phyloP scores from a whole-genome alignment of 2,329 filamentous ascomycete species.

The Fusarium haematococcum region DNA sequence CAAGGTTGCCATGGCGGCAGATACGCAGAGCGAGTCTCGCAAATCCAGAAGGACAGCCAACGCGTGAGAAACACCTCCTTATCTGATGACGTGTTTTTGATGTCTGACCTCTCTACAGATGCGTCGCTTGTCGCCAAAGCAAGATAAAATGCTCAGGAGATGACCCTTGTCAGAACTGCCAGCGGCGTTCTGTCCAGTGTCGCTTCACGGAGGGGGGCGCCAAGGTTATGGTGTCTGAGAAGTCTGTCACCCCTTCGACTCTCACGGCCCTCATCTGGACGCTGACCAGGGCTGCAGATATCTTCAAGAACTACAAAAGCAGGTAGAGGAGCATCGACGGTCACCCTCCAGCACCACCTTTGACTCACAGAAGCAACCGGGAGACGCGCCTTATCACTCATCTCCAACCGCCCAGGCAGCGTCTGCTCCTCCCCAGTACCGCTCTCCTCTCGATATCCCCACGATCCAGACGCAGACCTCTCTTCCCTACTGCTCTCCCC shows the following conservation, averaged over 20 bases:
- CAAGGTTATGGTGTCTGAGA: slow-evolving; percentile 49
- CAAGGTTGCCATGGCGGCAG: slow-evolving; percentile 22
- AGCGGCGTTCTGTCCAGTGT: slow-evolving; percentile 46
- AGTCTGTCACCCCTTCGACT: slow-evolving; percentile 32
- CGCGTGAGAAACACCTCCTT: slow-evolving; percentile 32
- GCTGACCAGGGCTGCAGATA: slow-evolving; percentile 34
- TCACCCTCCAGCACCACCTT: slow-evolving; percentile 18
- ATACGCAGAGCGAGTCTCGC: slow-evolving; percentile 24
- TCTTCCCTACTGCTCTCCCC: slow-evolving; percentile 22
- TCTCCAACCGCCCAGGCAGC: slow-evolving; percentile 11
- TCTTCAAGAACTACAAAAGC: slow-evolving; percentile 41
- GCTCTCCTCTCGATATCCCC: slow-evolving; percentile 18
- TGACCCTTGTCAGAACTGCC: slow-evolving; percentile 49
- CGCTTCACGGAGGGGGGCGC: slow-evolving; percentile 46
- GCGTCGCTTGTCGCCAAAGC: slow-evolving; percentile 48
- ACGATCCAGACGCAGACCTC: slow-evolving; percentile 11
- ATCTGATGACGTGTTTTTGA: neutral
- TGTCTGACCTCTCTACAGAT: slow-evolving; percentile 32
- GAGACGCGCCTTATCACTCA: slow-evolving; percentile 17
- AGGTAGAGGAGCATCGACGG: slow-evolving; percentile 30
- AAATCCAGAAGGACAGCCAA: slow-evolving; percentile 44
- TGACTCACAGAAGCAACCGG: neutral
- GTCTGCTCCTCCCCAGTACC: slow-evolving; percentile 31
- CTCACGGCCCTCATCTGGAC: neutral
- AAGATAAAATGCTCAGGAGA: slow-evolving; percentile 52